phyloP scores from a whole-genome alignment of 208 protist genomes.

The Tritrichomonas musculus region DNA sequence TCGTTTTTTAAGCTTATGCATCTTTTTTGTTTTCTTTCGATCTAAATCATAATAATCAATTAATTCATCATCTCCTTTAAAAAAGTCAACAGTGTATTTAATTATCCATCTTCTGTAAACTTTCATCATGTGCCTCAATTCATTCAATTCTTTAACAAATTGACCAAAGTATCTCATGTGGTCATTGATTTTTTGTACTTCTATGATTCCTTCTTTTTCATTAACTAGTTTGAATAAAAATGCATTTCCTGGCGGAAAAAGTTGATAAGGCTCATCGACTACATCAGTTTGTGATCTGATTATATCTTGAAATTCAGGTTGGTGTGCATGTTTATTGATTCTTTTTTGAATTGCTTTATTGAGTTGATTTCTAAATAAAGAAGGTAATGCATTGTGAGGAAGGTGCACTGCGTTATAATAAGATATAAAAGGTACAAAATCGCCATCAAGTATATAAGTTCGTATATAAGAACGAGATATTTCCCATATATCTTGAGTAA shows the following conservation, averaged over 20 bases:
- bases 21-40: too few species aligned
- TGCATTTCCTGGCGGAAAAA: background rate
- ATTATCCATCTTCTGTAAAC: background rate
- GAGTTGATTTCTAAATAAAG: background rate
- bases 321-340: background rate
- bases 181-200: background rate
- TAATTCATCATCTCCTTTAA: too few species aligned
- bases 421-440: background rate
- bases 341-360: background rate
- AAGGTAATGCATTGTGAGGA: background rate
- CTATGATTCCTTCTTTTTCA: background rate
- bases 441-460: background rate
- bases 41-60: too few species aligned
- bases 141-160: background rate
- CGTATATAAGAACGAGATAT: background rate
- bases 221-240: background rate
- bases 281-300: background rate
- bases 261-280: background rate
- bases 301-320: background rate
- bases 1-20: too few species aligned
- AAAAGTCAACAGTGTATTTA: too few species aligned
- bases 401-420: background rate
- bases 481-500: background rate
- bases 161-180: background rate
- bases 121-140: background rate